Base-by-base conservation (phyloP, 139 green algal species). In the Micractinium sp. region DNA sequence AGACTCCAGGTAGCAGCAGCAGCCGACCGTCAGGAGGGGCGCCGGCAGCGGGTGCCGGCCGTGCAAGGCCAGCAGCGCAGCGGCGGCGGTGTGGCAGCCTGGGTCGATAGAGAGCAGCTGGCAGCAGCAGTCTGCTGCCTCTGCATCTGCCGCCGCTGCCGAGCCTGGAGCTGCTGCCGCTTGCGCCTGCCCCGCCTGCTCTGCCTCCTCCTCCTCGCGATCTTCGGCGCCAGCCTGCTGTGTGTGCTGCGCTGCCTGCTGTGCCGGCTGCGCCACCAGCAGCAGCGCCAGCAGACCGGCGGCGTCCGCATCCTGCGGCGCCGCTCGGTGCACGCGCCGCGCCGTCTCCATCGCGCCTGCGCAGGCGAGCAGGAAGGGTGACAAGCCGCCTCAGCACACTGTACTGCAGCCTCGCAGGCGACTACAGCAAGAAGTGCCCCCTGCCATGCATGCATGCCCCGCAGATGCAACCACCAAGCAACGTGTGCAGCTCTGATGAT, bases 31-130 rank as follows among this genome's bases (percentile, higher is more conserved):
- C 1, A 87, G 82, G 16, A 77, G 66, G 4, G 33, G 35, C 7
- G 61, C 7, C 27, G 60, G 35, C 35, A 77, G 23, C 0, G 36
- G 82, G 20, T 87, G 82, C 61, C 61, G 78, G 2, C 4, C 35
- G 27, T 87, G 35, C 33, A 87, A 35, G 9, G 82, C 82, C 73
- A 87, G 41, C 67, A 87, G 83, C 0, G 38, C 31, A 23, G 39
- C 36, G 14, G 67, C 83, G 61, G 67, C 67, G 2, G 41, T 35
- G 39, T 87, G 38, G 67, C 63, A 38, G 36, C 23, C 27, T 27
- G 82, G 36, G 38, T 87, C 83, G 5, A 39, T 31, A 15, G 67
- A 29, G 27, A 87, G 38, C 36, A 87, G 67, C 83, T 80, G 66
- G 38, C 39, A 66, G 20, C 47, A 31, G 31, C 83, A 80, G 38